Conservation (phyloP, 2,329 filamentous ascomycete genomes). For the Neonectria faginata region DNA sequence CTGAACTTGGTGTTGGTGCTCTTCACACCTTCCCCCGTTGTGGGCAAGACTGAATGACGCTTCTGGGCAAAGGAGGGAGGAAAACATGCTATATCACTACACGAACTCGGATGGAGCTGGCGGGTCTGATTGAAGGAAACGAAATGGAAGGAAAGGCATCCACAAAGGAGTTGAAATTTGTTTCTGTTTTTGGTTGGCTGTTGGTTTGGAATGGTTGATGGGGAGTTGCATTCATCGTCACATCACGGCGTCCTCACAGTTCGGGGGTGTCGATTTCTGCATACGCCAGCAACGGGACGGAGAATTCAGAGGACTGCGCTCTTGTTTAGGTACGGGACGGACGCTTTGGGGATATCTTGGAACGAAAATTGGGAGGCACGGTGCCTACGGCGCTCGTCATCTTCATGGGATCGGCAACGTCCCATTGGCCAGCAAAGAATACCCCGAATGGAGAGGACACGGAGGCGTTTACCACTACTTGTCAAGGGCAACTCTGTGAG, state of each 20-base stretch:
- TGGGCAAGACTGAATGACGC: slow-evolving; percentile 20
- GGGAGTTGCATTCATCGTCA: slow-evolving; percentile 46
- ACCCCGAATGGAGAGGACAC: slow-evolving; percentile 42
- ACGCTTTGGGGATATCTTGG: slow-evolving; percentile 31
- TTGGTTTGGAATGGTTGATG: slow-evolving; percentile 38
- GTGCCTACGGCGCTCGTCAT: slow-evolving; percentile 34
- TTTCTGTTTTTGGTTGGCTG: slow-evolving; percentile 37
- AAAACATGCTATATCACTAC: slow-evolving; percentile 32
- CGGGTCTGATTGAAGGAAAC: slow-evolving; percentile 36
- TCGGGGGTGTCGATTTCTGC: slow-evolving; percentile 41
- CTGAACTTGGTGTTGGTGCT: slow-evolving; percentile 22
- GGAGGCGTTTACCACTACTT: slow-evolving; percentile 40
- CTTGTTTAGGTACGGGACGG: slow-evolving; percentile 30
- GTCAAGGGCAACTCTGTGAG: slow-evolving; percentile 35
- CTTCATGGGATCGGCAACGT: slow-evolving; percentile 32
- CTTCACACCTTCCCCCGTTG: slow-evolving; percentile 25
- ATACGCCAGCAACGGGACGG: slow-evolving; percentile 30
- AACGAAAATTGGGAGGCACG: slow-evolving; percentile 34
- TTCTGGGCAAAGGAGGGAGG: slow-evolving; percentile 23
- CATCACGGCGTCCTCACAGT: slow-evolving; percentile 38
- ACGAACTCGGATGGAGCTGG: slow-evolving; percentile 38
- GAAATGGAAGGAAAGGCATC: slow-evolving; percentile 43
- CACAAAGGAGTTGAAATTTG: slow-evolving; percentile 44
- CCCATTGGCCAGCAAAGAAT: slow-evolving; percentile 39
- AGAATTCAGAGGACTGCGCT: slow-evolving; percentile 18